These are phyloP conservation scores for Babesia sp. DNA, from an alignment of 169 alveolate genomes.

Conservation along the genomic window DNA sequence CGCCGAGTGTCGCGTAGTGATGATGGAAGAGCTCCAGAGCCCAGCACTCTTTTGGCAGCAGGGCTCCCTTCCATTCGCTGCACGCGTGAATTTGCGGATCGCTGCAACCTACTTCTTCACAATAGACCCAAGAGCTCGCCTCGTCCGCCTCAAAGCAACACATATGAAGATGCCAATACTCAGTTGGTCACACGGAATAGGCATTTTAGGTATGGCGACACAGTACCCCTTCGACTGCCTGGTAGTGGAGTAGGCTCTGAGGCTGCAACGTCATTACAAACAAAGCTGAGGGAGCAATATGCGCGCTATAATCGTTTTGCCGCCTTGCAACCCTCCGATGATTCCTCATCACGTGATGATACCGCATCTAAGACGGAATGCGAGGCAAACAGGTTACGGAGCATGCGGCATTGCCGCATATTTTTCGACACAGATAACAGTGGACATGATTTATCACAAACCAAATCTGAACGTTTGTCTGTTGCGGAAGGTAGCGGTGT, in stretches of 20 bases:
- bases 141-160: neutral
- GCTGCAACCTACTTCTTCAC: conserved; percentile 14
- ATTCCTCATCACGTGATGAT: neutral
- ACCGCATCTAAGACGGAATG: neutral
- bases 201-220: neutral
- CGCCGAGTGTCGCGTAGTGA: neutral
- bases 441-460: neutral
- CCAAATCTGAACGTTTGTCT: neutral
- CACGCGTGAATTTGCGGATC: conserved; percentile 30
- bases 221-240: neutral
- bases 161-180: neutral
- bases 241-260: neutral
- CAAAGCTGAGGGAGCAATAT: conserved; percentile 10
- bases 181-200: neutral
- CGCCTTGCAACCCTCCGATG: neutral
- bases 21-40: neutral
- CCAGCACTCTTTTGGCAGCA: conserved; percentile 24
- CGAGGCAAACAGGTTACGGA: conserved; percentile 33
- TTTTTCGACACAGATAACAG: conserved; percentile 12
- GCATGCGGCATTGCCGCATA: conserved; percentile 37
- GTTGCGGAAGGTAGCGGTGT: neutral
- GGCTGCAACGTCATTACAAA: neutral
- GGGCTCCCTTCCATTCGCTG: conserved; percentile 55
- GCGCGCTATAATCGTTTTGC: neutral
- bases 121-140: conserved; percentile 10